A percentile compares a stretch with the other conserved stretches of the same genome.
phyloP scores from a whole-genome alignment of 1,284 basidiomycete genomes.

The Sporisorium scitamineum region DNA sequence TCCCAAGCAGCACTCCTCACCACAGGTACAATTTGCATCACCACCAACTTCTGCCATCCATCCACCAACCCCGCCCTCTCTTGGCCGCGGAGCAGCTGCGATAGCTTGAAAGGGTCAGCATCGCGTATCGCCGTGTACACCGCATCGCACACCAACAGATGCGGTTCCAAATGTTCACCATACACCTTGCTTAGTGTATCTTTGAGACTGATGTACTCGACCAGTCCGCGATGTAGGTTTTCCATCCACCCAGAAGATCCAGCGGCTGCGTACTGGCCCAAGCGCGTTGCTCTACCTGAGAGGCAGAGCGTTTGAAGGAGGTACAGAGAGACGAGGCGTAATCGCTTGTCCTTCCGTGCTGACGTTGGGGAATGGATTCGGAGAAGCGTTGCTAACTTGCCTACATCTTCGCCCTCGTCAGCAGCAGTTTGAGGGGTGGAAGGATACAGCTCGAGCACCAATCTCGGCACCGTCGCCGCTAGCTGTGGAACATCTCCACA shows the following conservation, averaged over 20 bases:
- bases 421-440: not conserved
- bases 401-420: not conserved
- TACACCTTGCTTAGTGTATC: not conserved
- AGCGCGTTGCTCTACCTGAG: constrained; percentile 23
- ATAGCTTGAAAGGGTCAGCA: constrained; percentile 18
- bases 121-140: constrained; percentile 20
- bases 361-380: not conserved
- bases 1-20: constrained; percentile 28
- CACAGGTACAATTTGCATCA: constrained; percentile 19
- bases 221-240: constrained; percentile 6
- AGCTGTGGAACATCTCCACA: constrained; percentile 35
- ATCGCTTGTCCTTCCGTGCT: not conserved
- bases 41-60: constrained; percentile 30
- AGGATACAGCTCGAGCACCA: constrained; percentile 36
- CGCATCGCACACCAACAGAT: constrained; percentile 15
- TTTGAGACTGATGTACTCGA: constrained; percentile 11
- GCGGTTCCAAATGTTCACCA: not conserved
- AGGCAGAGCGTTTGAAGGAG: constrained; percentile 38
- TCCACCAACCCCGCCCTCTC: constrained; percentile 20
- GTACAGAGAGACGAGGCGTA: constrained; percentile 12
- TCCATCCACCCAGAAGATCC: not conserved
- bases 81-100: not conserved
- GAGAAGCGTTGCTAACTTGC: not conserved
- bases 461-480: constrained; percentile 22
- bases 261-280: constrained; percentile 28